phyloP scores from a whole-genome alignment of 306 rosid species.

The Lathyrus tuberosus region DNA sequence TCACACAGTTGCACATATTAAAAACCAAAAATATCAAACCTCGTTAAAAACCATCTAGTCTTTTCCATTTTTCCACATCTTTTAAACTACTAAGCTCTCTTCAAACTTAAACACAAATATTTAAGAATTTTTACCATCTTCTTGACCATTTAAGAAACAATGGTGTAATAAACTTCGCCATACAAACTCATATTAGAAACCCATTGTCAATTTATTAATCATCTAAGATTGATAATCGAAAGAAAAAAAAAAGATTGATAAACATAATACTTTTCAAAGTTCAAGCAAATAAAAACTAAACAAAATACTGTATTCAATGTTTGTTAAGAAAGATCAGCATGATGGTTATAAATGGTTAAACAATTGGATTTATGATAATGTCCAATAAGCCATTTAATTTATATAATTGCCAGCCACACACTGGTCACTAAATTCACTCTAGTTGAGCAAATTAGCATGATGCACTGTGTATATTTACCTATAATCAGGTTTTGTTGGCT shows the following conservation, averaged over 20 bases:
- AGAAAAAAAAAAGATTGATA: constrained; percentile 5
- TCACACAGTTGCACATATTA: background rate
- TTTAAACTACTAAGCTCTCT: constrained; percentile 6
- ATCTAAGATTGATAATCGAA: constrained; percentile 13
- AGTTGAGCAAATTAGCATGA: constrained; percentile 20
- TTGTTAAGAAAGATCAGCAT: background rate
- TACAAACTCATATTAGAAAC: background rate
- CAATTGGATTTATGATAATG: background rate
- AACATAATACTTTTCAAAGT: constrained; percentile 17
- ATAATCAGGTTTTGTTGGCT: constrained; percentile 90
- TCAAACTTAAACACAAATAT: constrained; percentile 5
- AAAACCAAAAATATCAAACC: constrained; percentile 11
- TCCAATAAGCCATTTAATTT: background rate
- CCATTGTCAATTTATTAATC: constrained; percentile 5
- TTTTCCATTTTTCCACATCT: constrained; percentile 12
- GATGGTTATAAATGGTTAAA: background rate
- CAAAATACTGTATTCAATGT: background rate
- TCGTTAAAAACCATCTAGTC: background rate
- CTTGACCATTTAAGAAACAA: constrained; percentile 27
- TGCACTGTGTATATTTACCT: constrained; percentile 54
- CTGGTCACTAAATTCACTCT: background rate
- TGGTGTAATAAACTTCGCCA: background rate
- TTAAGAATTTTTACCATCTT: constrained; percentile 11
- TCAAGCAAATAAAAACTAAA: constrained; percentile 17
- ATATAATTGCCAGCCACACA: constrained; percentile 2